Conservation (phyloP, 2,329 filamentous ascomycete genomes). For the Fusarium setosum region DNA sequence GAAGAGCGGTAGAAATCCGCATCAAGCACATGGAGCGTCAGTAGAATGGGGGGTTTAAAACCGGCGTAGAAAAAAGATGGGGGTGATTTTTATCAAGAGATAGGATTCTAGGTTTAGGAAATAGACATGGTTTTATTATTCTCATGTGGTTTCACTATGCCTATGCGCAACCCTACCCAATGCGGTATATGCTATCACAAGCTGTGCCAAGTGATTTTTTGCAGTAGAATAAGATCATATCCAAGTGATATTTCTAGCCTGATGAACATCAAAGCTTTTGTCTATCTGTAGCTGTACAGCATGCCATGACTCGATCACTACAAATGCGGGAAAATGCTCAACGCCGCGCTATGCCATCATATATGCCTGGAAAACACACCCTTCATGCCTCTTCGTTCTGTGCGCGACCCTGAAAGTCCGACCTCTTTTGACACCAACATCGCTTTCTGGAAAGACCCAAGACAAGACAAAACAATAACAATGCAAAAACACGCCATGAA, state of each 20-base stretch:
- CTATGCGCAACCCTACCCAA: too few relatives aligned
- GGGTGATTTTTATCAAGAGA: conserved; percentile 22
- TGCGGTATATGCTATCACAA: too few relatives aligned
- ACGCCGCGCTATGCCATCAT: conserved; percentile 50
- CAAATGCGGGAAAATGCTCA: conserved; percentile 38
- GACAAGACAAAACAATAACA: conserved; percentile 1
- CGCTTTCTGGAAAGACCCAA: conserved; percentile 13
- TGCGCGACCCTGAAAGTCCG: not conserved
- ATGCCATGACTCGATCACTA: conserved; percentile 30
- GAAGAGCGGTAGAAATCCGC: conserved; percentile 87
- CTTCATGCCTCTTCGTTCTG: not conserved
- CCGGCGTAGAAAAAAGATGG: conserved; percentile 23
- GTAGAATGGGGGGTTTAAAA: conserved; percentile 24
- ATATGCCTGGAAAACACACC: conserved; percentile 23
- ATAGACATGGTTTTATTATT: conserved; percentile 19
- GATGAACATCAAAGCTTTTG: conserved; percentile 32
- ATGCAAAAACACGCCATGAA: conserved; percentile 2
- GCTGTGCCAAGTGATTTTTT: not conserved
- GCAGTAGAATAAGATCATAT: not conserved
- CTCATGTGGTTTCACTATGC: too few relatives aligned
- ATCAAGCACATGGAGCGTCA: conserved; percentile 64
- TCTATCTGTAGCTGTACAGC: conserved; percentile 23
- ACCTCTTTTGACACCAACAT: not conserved
- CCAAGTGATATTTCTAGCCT: conserved; percentile 27
- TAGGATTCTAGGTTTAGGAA: conserved; percentile 13